Conservation (phyloP, 2,329 filamentous ascomycete genomes). For the Apiospora sp. region DNA sequence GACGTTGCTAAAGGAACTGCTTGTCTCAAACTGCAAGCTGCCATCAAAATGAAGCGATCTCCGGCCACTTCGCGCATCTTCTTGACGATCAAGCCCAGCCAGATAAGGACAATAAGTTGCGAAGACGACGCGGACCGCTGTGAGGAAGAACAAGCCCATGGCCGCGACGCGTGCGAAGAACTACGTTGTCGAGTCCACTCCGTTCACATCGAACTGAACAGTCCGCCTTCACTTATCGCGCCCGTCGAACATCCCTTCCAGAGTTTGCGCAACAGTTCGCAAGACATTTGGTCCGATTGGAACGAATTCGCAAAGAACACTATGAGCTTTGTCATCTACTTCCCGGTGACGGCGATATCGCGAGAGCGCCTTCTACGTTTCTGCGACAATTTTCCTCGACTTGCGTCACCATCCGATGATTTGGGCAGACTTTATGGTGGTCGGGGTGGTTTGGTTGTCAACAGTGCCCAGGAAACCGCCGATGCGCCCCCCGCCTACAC, state of each 20-base stretch:
- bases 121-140: background rate
- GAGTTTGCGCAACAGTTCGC: slow-evolving; percentile 19
- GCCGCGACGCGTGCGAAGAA: slow-evolving; percentile 8
- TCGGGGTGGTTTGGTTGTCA: slow-evolving; percentile 21
- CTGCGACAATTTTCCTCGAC: background rate
- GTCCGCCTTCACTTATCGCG: slow-evolving; percentile 5
- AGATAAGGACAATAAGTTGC: slow-evolving; percentile 11
- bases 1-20: background rate
- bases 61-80: slow-evolving; percentile 24
- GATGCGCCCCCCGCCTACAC: slow-evolving; percentile 26
- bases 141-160: background rate
- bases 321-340: slow-evolving; percentile 8
- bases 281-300: slow-evolving; percentile 23
- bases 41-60: slow-evolving; percentile 24
- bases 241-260: slow-evolving; percentile 17
- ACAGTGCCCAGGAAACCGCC: background rate
- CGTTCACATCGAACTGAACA: slow-evolving; percentile 12
- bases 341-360: background rate
- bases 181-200: background rate
- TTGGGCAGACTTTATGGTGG: slow-evolving; percentile 26
- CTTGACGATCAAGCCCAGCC: slow-evolving; percentile 12
- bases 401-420: background rate
- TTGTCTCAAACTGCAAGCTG: slow-evolving; percentile 22
- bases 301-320: slow-evolving; percentile 10
- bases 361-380: slow-evolving; percentile 1